A percentile compares a stretch with the other conserved stretches of the same genome.
Conservation (phyloP, 2,329 filamentous ascomycete species). For the Fusarium sterilihyphosum region DNA sequence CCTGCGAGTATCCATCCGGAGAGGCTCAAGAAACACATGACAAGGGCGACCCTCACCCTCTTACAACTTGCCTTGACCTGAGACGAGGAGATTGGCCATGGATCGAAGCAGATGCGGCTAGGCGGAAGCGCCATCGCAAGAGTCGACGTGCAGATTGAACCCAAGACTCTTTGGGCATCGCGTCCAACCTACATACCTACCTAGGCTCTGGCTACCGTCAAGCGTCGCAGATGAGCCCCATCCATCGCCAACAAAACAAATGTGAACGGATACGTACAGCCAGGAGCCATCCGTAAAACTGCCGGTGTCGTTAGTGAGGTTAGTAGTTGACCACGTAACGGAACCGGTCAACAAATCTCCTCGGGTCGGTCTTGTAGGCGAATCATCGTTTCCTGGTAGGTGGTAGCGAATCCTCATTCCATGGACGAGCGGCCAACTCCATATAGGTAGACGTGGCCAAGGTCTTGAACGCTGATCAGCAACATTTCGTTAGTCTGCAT, state of each 20-base stretch:
- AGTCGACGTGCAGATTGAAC: conserved; percentile 35
- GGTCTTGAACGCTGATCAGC: conserved; percentile 10
- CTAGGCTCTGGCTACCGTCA: not conserved
- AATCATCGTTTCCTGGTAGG: conserved; percentile 11
- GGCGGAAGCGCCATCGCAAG: conserved; percentile 36
- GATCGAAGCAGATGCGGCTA: conserved; percentile 41
- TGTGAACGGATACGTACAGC: not conserved
- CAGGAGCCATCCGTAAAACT: conserved; percentile 2
- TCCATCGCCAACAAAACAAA: conserved; percentile 20
- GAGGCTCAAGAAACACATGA: conserved; percentile 20
- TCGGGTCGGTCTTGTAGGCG: not conserved
- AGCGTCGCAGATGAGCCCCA: conserved; percentile 18
- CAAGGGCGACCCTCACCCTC: conserved; percentile 31
- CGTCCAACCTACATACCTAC: not conserved
- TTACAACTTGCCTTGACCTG: conserved; percentile 20
- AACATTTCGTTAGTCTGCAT: conserved; percentile 1
- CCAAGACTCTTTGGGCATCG: conserved; percentile 32
- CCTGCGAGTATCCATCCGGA: not conserved
- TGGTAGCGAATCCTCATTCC: conserved; percentile 16
- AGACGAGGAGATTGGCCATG: conserved; percentile 41
- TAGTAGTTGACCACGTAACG: conserved; percentile 1
- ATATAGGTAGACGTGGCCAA: conserved; percentile 7
- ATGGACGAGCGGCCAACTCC: not conserved
- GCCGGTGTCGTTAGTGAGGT: conserved; percentile 12
- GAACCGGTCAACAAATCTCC: conserved; percentile 7